Evolutionary conservation across 139 green algal genomes (phyloP).

Genomic region (Picochlorum sp.): DNA sequence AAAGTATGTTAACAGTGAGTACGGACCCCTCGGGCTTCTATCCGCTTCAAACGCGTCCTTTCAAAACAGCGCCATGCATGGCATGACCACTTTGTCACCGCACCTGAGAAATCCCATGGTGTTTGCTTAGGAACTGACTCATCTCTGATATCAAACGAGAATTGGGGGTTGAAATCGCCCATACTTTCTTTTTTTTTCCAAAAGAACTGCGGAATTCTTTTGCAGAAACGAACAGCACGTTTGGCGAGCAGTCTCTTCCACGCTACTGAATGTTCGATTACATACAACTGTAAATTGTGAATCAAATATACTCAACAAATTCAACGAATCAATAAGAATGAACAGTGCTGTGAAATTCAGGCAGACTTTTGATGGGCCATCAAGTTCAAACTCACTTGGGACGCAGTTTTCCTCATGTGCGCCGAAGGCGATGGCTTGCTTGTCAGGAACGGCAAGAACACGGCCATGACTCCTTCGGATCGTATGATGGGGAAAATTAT

Average conservation of each 20-base stretch:
- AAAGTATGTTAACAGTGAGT: no score
- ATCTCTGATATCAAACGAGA: slow-evolving; percentile 50
- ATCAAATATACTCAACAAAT: no score
- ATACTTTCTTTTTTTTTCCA: not conserved
- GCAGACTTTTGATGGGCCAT: not conserved
- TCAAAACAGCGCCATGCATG: not conserved
- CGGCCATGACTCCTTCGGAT: slow-evolving; percentile 49
- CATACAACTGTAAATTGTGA: no score
- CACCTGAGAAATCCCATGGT: slow-evolving; percentile 71
- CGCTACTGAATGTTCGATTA: no score
- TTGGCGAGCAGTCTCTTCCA: no score
- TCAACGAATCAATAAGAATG: no score
- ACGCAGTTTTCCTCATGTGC: slow-evolving; percentile 10
- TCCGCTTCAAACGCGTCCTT: not conserved
- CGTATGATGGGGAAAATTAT: slow-evolving; percentile 90
- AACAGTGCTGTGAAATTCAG: not conserved
- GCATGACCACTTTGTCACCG: not conserved
- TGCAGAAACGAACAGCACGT: no score
- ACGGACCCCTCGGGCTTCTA: no score
- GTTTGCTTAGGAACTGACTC: slow-evolving; percentile 35
- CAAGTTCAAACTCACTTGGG: not conserved
- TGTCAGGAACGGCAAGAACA: slow-evolving; percentile 65
- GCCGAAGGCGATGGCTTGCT: slow-evolving; percentile 29
- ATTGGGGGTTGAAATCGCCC: slow-evolving; percentile 53
- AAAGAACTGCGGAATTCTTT: no score